Evolutionary conservation across 176 grass and related monocot species (phyloP), one percentile per base, ranked within the genome.

Genomic region (Oryza coarctata): DNA sequence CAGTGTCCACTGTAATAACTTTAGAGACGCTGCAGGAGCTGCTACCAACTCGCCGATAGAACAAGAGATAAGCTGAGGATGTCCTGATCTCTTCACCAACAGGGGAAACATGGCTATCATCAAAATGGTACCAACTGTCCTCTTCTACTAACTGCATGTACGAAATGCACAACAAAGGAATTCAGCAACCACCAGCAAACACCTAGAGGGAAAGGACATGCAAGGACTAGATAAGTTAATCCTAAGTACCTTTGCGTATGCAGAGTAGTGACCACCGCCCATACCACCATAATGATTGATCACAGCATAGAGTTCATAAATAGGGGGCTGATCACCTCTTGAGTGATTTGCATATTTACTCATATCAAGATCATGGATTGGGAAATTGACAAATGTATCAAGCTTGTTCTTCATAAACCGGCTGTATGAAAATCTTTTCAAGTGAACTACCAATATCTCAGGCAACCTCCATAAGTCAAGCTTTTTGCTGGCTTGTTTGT

Each of bases 351-450:
- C 83, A 67, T 95, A 99, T 40, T 90, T 94, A 25, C 68, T 95
- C 78, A 99, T 91, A 86, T 99, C 78, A 6, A 99, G 89, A 76
- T 87, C 87, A 38, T 89, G 97, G 41, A 96, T 91, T 6, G 85
- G 93, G 44, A 99, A 96, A 75, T 94, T 95, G 63, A 99, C 96
- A 68, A 99, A 99, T 41, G 96, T 95, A 86, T 99, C 96, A 0
- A 99, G 93, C 67, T 99, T 99, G 71, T 95, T 95, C 83, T 99
- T 99, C 89, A 95, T 80, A 83, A 86, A 99, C 11, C 96, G 93
- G 80, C 93, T 95, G 85, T 92, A 99, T n/a, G 93, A 99, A 65
- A 99, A 99, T 45, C 96, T 86, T 86, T 99, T 99, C 77, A 99
- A 88, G 77, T 99, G 96, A 68, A 99, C 91, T 32, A 95, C 96